phyloP scores from a whole-genome alignment of 2,329 filamentous ascomycete genomes.

The Neurospora sp. region DNA sequence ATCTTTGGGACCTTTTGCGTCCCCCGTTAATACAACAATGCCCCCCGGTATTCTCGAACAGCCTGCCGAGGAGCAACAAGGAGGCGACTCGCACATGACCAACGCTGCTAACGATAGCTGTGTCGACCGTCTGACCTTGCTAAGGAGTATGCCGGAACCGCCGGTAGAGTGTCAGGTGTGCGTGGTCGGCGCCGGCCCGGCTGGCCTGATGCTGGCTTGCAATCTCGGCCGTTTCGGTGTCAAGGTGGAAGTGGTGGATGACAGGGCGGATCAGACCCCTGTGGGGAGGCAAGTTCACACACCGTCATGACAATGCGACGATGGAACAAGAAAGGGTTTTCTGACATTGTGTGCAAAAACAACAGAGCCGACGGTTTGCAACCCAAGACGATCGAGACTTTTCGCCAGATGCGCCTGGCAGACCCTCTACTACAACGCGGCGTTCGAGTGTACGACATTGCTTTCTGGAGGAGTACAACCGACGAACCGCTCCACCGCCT shows the following conservation, averaged over 20 bases:
- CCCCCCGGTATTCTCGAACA: slow-evolving; percentile 28
- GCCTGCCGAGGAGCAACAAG: slow-evolving; percentile 23
- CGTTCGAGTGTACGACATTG: slow-evolving; percentile 64
- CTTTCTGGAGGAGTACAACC: slow-evolving; percentile 55
- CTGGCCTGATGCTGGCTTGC: slow-evolving; percentile 45
- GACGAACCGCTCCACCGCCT: slow-evolving; percentile 47
- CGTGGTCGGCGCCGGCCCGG: slow-evolving; percentile 46
- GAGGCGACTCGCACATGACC: slow-evolving; percentile 21
- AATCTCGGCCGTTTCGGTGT: slow-evolving; percentile 57
- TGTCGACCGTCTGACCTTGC: slow-evolving; percentile 37
- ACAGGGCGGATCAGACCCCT: slow-evolving; percentile 56
- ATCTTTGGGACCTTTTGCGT: neutral
- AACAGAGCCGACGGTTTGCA: slow-evolving; percentile 61
- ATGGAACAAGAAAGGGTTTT: neutral
- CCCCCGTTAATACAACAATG: slow-evolving; percentile 19
- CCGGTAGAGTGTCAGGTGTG: slow-evolving; percentile 30
- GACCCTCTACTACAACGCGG: slow-evolving; percentile 57
- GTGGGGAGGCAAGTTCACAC: slow-evolving; percentile 43
- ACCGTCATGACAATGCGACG: neutral
- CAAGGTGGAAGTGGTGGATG: slow-evolving; percentile 56
- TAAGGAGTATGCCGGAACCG: slow-evolving; percentile 38
- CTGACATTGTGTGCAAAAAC: slow-evolving; percentile 3
- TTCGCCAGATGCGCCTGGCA: slow-evolving; percentile 64
- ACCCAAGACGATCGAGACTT: slow-evolving; percentile 70
- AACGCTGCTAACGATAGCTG: slow-evolving; percentile 24